A percentile compares a stretch with the other conserved stretches of the same genome.
Evolutionary conservation across 345 rosid species (phyloP).

Genomic region (Lepidium didymum): DNA sequence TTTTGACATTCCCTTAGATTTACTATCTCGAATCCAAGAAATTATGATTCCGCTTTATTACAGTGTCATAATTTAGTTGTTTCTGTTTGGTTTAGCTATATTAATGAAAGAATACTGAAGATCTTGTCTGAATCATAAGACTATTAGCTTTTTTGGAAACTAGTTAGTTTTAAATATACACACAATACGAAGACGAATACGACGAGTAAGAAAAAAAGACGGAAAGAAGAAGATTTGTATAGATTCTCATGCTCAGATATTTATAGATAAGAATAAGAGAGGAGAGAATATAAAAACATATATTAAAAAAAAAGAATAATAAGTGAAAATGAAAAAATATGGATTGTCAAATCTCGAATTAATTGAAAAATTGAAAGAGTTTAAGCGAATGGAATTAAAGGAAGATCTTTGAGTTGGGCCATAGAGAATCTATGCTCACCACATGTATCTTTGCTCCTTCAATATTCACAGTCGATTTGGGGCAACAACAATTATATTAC

Average conservation of each 20-base stretch:
- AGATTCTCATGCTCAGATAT: slow-evolving; percentile 10
- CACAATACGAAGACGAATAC: background rate
- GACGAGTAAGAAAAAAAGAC: background rate
- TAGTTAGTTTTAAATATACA: background rate
- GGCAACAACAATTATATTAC: background rate
- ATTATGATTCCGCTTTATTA: background rate
- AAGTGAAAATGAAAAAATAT: background rate
- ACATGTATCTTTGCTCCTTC: slow-evolving; percentile 31
- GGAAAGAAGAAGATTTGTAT: slow-evolving; percentile 22
- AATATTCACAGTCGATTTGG: slow-evolving; percentile 13
- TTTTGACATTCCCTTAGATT: slow-evolving; percentile 17
- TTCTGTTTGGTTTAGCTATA: background rate
- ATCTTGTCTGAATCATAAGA: background rate
- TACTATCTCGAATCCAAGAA: background rate
- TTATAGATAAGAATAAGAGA: slow-evolving; percentile 22
- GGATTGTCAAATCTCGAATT: slow-evolving; percentile 20
- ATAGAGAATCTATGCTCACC: slow-evolving; percentile 41
- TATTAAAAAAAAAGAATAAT: background rate
- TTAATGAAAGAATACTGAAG: background rate
- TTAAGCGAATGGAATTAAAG: slow-evolving; percentile 17
- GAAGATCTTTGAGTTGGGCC: slow-evolving; percentile 25
- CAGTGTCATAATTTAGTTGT: background rate
- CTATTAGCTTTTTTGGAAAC: background rate
- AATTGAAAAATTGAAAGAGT: background rate
- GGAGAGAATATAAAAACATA: background rate